Evolutionary conservation across 495 filamentous ascomycete species (phyloP).

Genomic region (Daldinia bambusicola): DNA sequence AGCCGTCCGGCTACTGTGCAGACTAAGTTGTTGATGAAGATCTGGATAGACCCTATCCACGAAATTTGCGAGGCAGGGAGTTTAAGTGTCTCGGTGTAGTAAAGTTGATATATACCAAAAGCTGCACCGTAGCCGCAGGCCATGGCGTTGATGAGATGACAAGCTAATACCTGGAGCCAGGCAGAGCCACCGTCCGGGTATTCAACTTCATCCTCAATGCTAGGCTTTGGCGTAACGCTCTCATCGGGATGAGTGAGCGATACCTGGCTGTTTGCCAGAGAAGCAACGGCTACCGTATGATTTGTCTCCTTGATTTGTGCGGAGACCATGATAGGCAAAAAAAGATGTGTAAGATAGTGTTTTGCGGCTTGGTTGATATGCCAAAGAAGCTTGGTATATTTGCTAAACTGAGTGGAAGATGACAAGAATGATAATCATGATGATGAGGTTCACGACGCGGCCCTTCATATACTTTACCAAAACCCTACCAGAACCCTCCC

Average conservation of each 20-base stretch:
- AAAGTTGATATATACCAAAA: slow-evolving; percentile 60
- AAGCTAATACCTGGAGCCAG: slow-evolving; percentile 57
- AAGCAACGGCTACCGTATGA: slow-evolving; percentile 29
- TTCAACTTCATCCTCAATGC: slow-evolving; percentile 28
- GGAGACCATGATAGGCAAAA: slow-evolving; percentile 42
- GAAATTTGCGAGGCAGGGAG: slow-evolving; percentile 55
- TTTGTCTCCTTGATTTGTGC: slow-evolving; percentile 23
- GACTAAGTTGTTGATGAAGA: slow-evolving; percentile 54
- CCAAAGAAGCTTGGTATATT: slow-evolving; percentile 17
- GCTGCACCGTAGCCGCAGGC: slow-evolving; percentile 56
- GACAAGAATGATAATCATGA: slow-evolving; percentile 18
- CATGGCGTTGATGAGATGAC: slow-evolving; percentile 54
- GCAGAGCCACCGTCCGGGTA: slow-evolving; percentile 56
- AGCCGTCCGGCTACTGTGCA: slow-evolving; percentile 56
- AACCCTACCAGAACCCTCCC: slow-evolving; percentile 10
- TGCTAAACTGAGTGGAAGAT: slow-evolving; percentile 10
- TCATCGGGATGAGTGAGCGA: slow-evolving; percentile 26
- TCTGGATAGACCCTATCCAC: slow-evolving; percentile 60
- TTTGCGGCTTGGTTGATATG: slow-evolving; percentile 25
- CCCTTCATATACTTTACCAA: slow-evolving; percentile 35
- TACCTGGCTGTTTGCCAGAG: slow-evolving; percentile 27
- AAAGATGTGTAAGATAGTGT: slow-evolving; percentile 20
- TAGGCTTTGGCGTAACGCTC: slow-evolving; percentile 8
- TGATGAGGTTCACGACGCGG: slow-evolving; percentile 18
- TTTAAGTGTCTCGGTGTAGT: slow-evolving; percentile 57